Conservation (phyloP, 306 rosid species). For the Acacia crassicarpa region DNA sequence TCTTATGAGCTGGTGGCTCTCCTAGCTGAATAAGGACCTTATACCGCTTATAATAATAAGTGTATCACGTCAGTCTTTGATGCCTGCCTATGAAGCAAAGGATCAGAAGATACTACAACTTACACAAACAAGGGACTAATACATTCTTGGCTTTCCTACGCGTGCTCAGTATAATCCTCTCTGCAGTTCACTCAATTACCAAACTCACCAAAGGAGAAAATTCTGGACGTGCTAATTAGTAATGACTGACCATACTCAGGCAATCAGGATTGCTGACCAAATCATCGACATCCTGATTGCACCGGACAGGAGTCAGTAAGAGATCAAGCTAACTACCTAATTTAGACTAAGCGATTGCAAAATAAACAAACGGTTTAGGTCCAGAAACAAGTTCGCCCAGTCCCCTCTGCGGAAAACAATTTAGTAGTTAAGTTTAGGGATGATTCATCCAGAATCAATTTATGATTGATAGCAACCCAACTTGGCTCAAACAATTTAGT, state of each 20-base stretch:
- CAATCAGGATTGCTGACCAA: neutral
- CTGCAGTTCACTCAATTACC: neutral
- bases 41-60: conserved; percentile 3
- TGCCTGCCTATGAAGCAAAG: conserved; percentile 16
- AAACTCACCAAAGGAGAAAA: conserved; percentile 20
- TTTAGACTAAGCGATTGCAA: neutral
- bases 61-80: neutral
- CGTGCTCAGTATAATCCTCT: conserved; percentile 5
- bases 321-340: conserved; percentile 11
- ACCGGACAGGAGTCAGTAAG: conserved; percentile 1
- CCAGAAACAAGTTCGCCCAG: neutral
- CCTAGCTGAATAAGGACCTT: conserved; percentile 16
- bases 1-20: neutral
- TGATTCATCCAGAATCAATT: conserved; percentile 7
- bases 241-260: neutral
- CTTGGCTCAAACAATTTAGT: conserved; percentile 10
- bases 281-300: conserved; percentile 10
- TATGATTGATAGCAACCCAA: neutral
- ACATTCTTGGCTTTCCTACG: conserved; percentile 15
- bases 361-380: neutral
- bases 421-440: neutral
- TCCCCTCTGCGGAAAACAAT: neutral
- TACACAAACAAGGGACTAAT: conserved; percentile 14
- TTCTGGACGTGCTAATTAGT: neutral
- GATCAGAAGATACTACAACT: neutral